Evolutionary conservation across 768 basidiomycete species (phyloP).

Genomic region (Mycena chlorophos): DNA sequence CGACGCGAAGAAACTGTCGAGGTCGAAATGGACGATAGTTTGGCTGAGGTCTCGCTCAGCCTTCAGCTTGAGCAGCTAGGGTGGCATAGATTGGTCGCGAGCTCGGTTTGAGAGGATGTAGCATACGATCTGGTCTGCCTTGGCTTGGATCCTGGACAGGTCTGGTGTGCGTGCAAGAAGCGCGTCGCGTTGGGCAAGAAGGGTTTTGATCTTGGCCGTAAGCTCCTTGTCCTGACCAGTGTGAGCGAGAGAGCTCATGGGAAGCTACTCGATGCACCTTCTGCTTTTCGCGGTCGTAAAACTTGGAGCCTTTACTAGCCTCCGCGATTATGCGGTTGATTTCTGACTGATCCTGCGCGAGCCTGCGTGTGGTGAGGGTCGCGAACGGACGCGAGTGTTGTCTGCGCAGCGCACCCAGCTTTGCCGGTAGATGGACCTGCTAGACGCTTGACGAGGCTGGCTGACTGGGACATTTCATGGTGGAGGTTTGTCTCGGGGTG

Average conservation of each 20-base stretch:
- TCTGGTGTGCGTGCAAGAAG: conserved; percentile 58
- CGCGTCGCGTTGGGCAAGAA: conserved; percentile 66
- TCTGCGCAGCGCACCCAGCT: conserved; percentile 64
- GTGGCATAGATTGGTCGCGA: conserved; percentile 1
- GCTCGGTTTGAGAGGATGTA: not conserved
- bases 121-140: conserved; percentile 71
- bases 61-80: conserved; percentile 73
- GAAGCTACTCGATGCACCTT: no score
- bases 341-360: conserved; percentile 76
- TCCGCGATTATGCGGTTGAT: conserved; percentile 89
- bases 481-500: not conserved
- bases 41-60: conserved; percentile 75
- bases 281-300: conserved; percentile 89
- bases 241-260: no score
- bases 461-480: conserved; percentile 41
- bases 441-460: conserved; percentile 73
- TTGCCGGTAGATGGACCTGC: conserved; percentile 89
- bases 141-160: conserved; percentile 58
- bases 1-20: conserved; percentile 90
- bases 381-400: not conserved
- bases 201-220: conserved; percentile 70
- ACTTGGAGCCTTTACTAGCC: conserved; percentile 90
- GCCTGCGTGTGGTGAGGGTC: conserved; percentile 40
- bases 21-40: conserved; percentile 90
- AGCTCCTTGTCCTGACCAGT: conserved; percentile 85